Evolutionary conservation across 768 basidiomycete genomes (phyloP), one percentile per base, ranked within the genome.

Genomic region (Gloeophyllum trabeum): DNA sequence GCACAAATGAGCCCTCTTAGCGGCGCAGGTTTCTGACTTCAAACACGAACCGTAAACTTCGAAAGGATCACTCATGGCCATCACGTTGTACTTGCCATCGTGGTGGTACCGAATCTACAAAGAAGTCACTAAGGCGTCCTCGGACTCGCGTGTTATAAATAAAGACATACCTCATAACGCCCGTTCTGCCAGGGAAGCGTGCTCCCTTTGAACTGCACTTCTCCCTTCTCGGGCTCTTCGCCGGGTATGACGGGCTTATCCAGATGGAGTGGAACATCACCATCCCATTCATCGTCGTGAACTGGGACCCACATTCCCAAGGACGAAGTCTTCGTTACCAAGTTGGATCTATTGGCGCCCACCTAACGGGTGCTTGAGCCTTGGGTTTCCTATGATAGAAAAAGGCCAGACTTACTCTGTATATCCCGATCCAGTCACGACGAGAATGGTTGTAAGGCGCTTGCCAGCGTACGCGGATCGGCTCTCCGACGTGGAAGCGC

Each of bases 51-150:
- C 85, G 47, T 79, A 88, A 24, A 99, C 80, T 56, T 96, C 90
- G 44, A 98, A 65, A 5, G 91, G 89, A 2, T 81, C 85, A 38
- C 85, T 79, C 41, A 83, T 54, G 41, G 79, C 76, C 75, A 98
- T 84, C 43, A 98, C 96, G 59, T 92, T 96, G 62, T 99, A 87
- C 59, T 93, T 97, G 38, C 91, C 92, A 58, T 96, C 90, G 54
- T 97, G 93, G 54, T 99, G 96, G 56, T 92, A 93, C 3, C 90
- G 80, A 46, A 84, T 67, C 84, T 86, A 47, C 21, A 39, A 35
- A 4, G 12, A 14, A 18, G 18, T 12, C 18, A 32, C 16, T 16
- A 5, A 35, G 46, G 41, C 10, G 26, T 43, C 23, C 34, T 6
- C 3, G 7, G 16, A 22, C 26, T 28, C 6, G 30, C 14, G 39